Base-by-base conservation (phyloP, 192 early-diverging fungal species). In the Mortierella hygrophila region DNA sequence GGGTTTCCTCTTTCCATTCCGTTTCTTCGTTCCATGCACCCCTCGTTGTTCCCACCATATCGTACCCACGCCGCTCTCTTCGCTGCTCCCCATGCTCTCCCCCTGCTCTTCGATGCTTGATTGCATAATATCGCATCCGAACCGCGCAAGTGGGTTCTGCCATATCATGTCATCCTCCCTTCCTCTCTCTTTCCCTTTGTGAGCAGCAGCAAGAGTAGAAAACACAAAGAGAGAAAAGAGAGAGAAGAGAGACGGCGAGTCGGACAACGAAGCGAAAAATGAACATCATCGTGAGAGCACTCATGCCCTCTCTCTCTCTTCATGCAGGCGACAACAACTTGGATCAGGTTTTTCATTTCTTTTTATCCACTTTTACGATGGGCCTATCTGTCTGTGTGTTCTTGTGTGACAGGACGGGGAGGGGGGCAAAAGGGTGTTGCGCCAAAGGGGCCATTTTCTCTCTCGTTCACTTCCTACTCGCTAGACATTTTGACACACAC, bases 101-200 rank as follows among this genome's bases (percentile, higher is more conserved):
- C 57, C 0, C 7, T 63, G 57, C 57, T 65, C 60, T 32, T 65
- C 13, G 26, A 9, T 65, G 29, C 60, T 65, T 65, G 60, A 65
- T 65, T 65, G 60, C 60, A 65, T 65, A 65, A 65, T 65, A 65
- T 65, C 60, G 60, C 60, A 65, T 65, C 29, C 29, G 29, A 65
- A 65, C 29, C 60, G 13, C 29, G 60, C 10, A 9, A 65, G 26
- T 65, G 60, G 29, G 57, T 26, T 3, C 8, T 32, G 7, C 42
- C 18, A 4, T 52, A 20, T 42, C 13, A n/a, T 37, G 18, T 42
- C 49, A 52, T 52, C 41, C n/a, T 15, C 44, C 1, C 44, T 49
- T 49, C 26, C 46, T 41, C 38, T 41, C 38, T 70, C 23, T 70
- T 16, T 41, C 21, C 15, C 37, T 42, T 8, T 21, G 69, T 42